Percentiles rank a stretch among this genome's conserved stretches.
Evolutionary conservation across 495 filamentous ascomycete species (phyloP).

Genomic region (Rhypophila decipiens): DNA sequence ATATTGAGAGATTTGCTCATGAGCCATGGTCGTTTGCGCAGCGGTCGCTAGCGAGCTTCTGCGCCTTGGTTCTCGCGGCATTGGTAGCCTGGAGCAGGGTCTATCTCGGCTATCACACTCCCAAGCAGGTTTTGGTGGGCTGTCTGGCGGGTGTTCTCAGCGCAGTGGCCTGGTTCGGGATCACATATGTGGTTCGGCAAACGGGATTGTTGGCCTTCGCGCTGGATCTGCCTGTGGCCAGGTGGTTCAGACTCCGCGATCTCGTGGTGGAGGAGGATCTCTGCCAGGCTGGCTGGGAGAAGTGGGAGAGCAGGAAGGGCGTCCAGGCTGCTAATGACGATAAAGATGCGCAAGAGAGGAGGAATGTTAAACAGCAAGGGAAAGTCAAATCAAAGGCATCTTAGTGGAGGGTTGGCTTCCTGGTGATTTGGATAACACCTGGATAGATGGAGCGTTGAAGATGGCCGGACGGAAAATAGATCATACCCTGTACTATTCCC

Average conservation of each 20-base stretch:
- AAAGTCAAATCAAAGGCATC: no score
- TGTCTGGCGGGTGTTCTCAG: conserved; percentile 62
- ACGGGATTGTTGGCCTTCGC: conserved; percentile 59
- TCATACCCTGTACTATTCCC: no score
- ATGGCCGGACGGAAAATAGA: no score
- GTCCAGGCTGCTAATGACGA: no score
- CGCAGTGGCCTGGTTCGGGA: conserved; percentile 71
- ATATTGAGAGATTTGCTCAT: conserved; percentile 31
- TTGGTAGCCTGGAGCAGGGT: conserved; percentile 73
- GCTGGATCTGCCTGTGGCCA: conserved; percentile 59
- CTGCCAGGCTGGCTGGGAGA: conserved; percentile 86
- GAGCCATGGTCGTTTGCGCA: conserved; percentile 51
- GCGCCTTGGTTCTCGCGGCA: conserved; percentile 53
- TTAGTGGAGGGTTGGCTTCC: no score
- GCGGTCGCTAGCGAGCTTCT: conserved; percentile 49
- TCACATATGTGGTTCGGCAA: conserved; percentile 57
- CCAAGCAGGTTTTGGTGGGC: conserved; percentile 78
- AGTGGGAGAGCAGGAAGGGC: conserved; percentile 56
- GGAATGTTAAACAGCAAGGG: no score
- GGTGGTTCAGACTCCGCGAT: conserved; percentile 68
- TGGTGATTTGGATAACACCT: no score
- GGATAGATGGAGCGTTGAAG: no score
- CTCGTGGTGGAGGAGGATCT: conserved; percentile 86
- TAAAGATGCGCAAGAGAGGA: no score
- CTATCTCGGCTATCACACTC: conserved; percentile 92